phyloP scores from a whole-genome alignment of 73 alveolate species.

The Tetrahymena elliotti region DNA sequence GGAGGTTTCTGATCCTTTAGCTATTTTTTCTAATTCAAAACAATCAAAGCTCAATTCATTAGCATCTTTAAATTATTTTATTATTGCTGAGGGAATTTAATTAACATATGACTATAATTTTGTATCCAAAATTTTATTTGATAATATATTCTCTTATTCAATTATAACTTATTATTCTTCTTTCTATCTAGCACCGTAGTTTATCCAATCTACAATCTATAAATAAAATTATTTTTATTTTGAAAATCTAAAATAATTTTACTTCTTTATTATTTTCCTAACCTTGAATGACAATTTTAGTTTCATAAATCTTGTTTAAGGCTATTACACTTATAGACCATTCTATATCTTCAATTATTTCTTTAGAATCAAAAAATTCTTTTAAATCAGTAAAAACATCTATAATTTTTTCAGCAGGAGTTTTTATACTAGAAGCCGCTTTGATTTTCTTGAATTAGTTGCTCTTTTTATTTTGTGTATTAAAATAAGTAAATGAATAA shows the following conservation, averaged over 20 bases:
- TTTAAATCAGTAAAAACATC: constrained; percentile 23
- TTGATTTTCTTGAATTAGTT: constrained; percentile 2
- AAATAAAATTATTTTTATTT: neutral
- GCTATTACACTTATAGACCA: constrained; percentile 18
- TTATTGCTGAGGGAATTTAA: neutral
- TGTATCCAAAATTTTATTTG: neutral
- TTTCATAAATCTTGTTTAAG: constrained; percentile 23
- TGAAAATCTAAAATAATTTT: neutral
- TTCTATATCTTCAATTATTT: constrained; percentile 25
- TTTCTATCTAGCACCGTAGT: neutral
- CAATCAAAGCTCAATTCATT: constrained; percentile 28
- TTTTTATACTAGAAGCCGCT: neutral
- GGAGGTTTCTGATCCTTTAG: constrained; percentile 3
- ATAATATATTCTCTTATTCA: neutral
- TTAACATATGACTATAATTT: neutral
- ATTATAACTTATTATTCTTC: neutral
- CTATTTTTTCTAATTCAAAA: constrained; percentile 26
- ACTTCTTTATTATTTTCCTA: constrained; percentile 1
- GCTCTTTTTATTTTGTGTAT: neutral
- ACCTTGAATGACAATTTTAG: constrained; percentile 2
- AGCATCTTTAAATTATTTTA: neutral
- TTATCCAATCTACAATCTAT: neutral
- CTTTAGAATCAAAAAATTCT: constrained; percentile 10
- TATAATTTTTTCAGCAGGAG: constrained; percentile 38
- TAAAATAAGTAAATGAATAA: neutral